Base-by-base conservation (phyloP, 2,329 filamentous ascomycete species). In the Acrocalymma vagum region DNA sequence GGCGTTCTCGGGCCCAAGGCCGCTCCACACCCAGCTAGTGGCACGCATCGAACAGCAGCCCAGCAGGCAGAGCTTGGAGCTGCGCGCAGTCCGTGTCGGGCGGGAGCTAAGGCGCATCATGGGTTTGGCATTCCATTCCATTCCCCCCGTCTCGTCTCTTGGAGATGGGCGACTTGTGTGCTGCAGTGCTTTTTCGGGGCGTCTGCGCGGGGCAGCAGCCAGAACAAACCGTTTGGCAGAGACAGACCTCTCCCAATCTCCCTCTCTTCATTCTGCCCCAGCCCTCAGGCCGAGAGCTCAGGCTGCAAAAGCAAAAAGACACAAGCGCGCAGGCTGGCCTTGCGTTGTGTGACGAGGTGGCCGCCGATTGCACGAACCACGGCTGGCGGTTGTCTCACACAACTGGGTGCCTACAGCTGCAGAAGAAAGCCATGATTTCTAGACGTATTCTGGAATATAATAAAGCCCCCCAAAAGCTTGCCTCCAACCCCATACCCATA, bases 381-480 rank as follows among this genome's bases (percentile, higher is more conserved):
- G 37, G 39, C 30, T n/a, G 11, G 14, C 15, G 38, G 39, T 37
- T 36, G 50, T 48, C 50, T 51, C 42, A 38, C n/a, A n/a, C n/a
- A n/a, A n/a, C 18, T 33, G 38, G 38, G 10, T 46, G 43, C 43
- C 48, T 42, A 30, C 38, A 29, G 41, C 40, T 38, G 43, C 44
- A 30, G 23, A 37, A 43, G 42, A 40, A 37, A 40, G 20, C 29
- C 34, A 23, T 29, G 31, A 43, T 51, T 60, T 60, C 55, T 58
- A 60, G 56, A 57, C 45, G 53, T 35, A 47, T 63, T 63, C 60
- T 63, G 54, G 60, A 63, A 62, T 42, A 58, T 21, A 18, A 30
- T 40, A 35, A 30, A 41, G 38, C 56, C 45, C 48, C 37, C 45
- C 48, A 44, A 45, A 48, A 59, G 51, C 48, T 48, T 51, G 53